Evolutionary conservation across 805 yeast genomes (phyloP), one percentile per base, ranked within the genome.

Genomic region (Yamadazyma kitorensis): DNA sequence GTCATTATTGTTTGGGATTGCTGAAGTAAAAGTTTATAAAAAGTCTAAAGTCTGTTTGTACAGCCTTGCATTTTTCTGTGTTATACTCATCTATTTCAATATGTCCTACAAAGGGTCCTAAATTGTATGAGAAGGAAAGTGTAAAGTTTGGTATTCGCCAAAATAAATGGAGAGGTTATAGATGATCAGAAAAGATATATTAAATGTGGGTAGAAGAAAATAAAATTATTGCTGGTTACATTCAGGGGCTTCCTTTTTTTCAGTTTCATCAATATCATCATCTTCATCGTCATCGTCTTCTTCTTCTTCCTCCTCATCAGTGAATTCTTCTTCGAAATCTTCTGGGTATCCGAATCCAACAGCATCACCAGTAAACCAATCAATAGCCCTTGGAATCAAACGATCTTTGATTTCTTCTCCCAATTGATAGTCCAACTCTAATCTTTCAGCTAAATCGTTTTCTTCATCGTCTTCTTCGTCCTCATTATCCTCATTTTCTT

Each of bases 301-400:
- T 1, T 72, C 85, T 11, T 75, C 85, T 5, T 68, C 79, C 2
- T 67, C 79, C 9, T 74, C 80, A 4, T 72, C 82, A 2, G 72
- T 82, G 14, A 68, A 77, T 12, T 75, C 86, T 7, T 73, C 87
- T 10, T 75, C 78, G 15, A 70, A 76, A 25, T 66, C 81, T 12
- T 73, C 86, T 21, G 74, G 74, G 41, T 64, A 70, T 31, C 60
- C 71, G 55, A 76, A 85, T 37, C 85, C 95, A 39, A 91, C 74
- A 16, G 98, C 98, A 46, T 87, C 87, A 30, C 98, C 98, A 7
- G 98, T 91, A 61, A 88, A 93, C 98, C 98, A 93, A 60, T 91
- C 98, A 52, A 93, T 76, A 33, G 98, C 98, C 57, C 96, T 80
- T 43, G 98, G 97, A 43, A 93, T 82, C 56, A 93, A 75, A 61